Percentiles rank a stretch among this genome's conserved stretches.
These are phyloP conservation scores for Plantago lanceolata DNA, from an alignment of 305 asterid species.

Conservation along the genomic window DNA sequence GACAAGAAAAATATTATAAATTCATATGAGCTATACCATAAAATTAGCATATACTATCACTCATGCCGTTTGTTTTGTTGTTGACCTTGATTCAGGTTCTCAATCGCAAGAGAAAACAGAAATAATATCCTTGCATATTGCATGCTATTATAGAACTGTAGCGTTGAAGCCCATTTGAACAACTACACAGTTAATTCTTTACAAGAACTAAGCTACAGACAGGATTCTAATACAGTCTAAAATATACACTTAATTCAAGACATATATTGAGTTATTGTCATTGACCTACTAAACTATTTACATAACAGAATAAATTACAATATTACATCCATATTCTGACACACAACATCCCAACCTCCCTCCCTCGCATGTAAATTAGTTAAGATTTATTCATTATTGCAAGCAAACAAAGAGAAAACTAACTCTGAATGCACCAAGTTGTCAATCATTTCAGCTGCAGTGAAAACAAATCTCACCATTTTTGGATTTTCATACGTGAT, in stretches of 20 bases:
- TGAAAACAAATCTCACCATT: conserved; percentile 57
- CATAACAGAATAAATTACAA: background rate
- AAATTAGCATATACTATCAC: background rate
- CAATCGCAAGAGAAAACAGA: background rate
- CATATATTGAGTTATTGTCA: too few species aligned
- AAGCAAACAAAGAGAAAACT: conserved; percentile 1
- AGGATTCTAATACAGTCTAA: background rate
- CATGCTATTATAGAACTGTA: background rate
- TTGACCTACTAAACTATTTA: background rate
- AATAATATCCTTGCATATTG: background rate
- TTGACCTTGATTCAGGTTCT: background rate
- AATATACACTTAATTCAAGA: background rate
- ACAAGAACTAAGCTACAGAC: background rate
- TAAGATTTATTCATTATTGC: conserved; percentile 3
- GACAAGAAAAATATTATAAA: background rate
- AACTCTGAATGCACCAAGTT: conserved; percentile 7
- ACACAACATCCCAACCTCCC: too few species aligned
- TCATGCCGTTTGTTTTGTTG: background rate
- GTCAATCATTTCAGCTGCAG: conserved; percentile 12
- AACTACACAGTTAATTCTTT: background rate
- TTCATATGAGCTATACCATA: background rate
- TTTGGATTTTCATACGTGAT: conserved; percentile 88
- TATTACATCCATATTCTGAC: background rate
- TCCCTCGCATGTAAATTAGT: background rate
- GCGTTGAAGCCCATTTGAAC: background rate